Conservation (phyloP, 805 yeast species). For the Candida glaebosa region DNA sequence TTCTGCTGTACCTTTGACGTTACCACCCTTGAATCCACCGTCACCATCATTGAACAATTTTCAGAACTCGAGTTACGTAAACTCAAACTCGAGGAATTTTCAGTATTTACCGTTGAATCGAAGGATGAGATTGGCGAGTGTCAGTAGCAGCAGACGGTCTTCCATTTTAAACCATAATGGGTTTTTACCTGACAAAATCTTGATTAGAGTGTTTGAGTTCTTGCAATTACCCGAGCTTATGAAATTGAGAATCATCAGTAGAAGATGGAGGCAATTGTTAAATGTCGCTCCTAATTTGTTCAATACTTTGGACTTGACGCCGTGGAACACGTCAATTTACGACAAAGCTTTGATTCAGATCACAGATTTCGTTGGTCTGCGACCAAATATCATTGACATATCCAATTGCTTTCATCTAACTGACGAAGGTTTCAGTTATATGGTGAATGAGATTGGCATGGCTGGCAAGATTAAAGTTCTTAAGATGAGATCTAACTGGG, state of each 20-base stretch:
- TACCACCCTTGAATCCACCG: slow-evolving; percentile 41
- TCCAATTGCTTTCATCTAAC: slow-evolving; percentile 77
- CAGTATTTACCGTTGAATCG: slow-evolving; percentile 55
- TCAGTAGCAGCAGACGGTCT: slow-evolving; percentile 51
- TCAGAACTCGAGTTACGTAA: slow-evolving; percentile 15
- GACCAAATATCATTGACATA: slow-evolving; percentile 59
- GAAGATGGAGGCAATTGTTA: slow-evolving; percentile 66
- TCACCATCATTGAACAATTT: slow-evolving; percentile 31
- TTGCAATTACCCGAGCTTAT: slow-evolving; percentile 57
- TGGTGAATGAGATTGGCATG: slow-evolving; percentile 70
- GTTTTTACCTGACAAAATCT: slow-evolving; percentile 58
- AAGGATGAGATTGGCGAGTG: slow-evolving; percentile 45
- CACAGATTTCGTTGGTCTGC: slow-evolving; percentile 66
- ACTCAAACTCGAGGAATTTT: slow-evolving; percentile 26
- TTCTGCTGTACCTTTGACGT: background rate
- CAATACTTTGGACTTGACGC: slow-evolving; percentile 51
- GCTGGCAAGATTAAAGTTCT: slow-evolving; percentile 53
- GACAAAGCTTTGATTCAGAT: slow-evolving; percentile 57
- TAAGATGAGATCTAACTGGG: slow-evolving; percentile 71
- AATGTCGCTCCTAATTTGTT: slow-evolving; percentile 54
- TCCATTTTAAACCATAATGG: slow-evolving; percentile 52
- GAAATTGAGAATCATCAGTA: slow-evolving; percentile 55
- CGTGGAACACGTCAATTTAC: slow-evolving; percentile 58
- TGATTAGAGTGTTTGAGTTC: slow-evolving; percentile 50
- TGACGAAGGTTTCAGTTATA: slow-evolving; percentile 67